A percentile compares a stretch with the other conserved stretches of the same genome.
Conservation (phyloP, 192 early-diverging fungal species). For the Martensiomyces pterosporus region DNA sequence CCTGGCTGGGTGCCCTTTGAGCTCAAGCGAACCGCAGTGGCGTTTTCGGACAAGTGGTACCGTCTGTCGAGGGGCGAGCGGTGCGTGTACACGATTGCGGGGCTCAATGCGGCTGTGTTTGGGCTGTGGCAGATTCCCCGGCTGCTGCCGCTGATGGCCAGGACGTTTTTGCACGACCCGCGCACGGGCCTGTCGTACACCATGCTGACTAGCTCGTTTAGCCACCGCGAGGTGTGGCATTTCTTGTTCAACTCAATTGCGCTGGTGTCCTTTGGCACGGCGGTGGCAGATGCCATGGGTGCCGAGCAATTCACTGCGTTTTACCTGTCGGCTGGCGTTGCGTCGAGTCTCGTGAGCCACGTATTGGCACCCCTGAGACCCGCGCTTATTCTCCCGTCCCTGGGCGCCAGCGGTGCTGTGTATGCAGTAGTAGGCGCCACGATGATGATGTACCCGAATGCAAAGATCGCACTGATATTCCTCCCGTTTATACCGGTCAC, state of each 20-base stretch:
- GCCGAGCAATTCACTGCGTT: constrained; percentile 73
- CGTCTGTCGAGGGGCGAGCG: constrained; percentile 14
- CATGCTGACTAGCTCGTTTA: constrained; percentile 74
- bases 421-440: constrained; percentile 65
- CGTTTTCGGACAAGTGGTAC: constrained; percentile 31
- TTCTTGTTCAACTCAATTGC: constrained; percentile 79
- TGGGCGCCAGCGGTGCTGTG: constrained; percentile 83
- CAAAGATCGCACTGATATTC: constrained; percentile 59
- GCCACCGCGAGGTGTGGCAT: constrained; percentile 70
- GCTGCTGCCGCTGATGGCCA: constrained; percentile 64
- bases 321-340: constrained; percentile 68
- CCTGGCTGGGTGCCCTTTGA: constrained; percentile 39
- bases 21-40: constrained; percentile 24
- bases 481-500: constrained; percentile 55
- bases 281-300: constrained; percentile 53
- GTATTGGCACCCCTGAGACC: constrained; percentile 40
- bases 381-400: constrained; percentile 53
- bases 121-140: constrained; percentile 68
- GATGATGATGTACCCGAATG: constrained; percentile 55
- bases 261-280: constrained; percentile 61
- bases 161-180: constrained; percentile 78
- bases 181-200: constrained; percentile 63
- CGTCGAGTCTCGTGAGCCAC: constrained; percentile 66
- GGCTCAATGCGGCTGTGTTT: constrained; percentile 72
- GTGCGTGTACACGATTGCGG: constrained; percentile 55